These are phyloP conservation scores for Nitzschia palea DNA, from an alignment of 108 stramenopile genomes.

Conservation along the genomic window DNA sequence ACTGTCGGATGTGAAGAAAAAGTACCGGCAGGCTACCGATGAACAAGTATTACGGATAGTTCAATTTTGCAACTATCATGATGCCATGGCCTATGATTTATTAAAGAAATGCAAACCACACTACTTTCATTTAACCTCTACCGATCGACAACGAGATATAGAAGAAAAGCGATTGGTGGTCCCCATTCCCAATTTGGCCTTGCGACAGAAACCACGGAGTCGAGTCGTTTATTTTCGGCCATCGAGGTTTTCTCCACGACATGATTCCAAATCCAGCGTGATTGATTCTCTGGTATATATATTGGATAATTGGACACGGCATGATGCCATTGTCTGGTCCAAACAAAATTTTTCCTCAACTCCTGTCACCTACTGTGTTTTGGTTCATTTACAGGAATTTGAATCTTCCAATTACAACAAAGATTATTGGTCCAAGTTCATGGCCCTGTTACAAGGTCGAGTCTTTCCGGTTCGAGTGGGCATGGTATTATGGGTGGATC, in stretches of 20 bases:
- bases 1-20: slow-evolving; percentile 5
- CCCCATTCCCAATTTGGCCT: not conserved
- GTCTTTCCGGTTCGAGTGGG: slow-evolving; percentile 7
- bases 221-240: slow-evolving; percentile 14
- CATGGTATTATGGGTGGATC: slow-evolving; percentile 14
- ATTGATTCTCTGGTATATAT: slow-evolving; percentile 11
- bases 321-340: not conserved
- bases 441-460: slow-evolving; percentile 12
- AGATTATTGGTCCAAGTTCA: slow-evolving; percentile 12
- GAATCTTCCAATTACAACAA: not conserved
- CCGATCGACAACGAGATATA: slow-evolving; percentile 10
- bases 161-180: slow-evolving; percentile 2
- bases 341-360: not conserved
- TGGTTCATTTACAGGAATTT: slow-evolving; percentile 14
- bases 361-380: not conserved
- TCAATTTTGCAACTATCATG: slow-evolving; percentile 1
- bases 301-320: slow-evolving; percentile 16
- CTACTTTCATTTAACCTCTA: slow-evolving; percentile 10
- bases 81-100: slow-evolving; percentile 1
- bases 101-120: slow-evolving; percentile 4
- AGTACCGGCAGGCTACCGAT: not conserved
- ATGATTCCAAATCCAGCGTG: not conserved
- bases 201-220: not conserved
- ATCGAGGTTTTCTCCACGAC: slow-evolving; percentile 1
- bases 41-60: slow-evolving; percentile 5